phyloP scores from a whole-genome alignment of 2,329 filamentous ascomycete genomes.

The Didymella keratinophila region DNA sequence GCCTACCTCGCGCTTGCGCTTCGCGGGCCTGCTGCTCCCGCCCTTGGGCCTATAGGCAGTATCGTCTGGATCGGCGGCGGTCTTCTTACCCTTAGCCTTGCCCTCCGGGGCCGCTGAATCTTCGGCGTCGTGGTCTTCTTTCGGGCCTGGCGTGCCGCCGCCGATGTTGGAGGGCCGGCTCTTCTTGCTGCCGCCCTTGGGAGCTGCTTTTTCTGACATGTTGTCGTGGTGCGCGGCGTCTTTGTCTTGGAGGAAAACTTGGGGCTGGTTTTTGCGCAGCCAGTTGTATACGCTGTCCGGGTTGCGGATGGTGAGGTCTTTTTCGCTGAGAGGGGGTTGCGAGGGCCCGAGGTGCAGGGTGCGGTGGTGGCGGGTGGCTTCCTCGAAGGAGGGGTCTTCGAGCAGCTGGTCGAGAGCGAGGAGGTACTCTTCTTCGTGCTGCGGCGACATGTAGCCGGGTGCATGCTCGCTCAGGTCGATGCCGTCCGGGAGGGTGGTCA shows the following conservation, averaged over 20 bases:
- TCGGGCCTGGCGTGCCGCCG: slow-evolving; percentile 43
- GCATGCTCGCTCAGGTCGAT: slow-evolving; percentile 64
- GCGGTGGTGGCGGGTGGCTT: slow-evolving; percentile 51
- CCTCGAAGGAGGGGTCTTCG: slow-evolving; percentile 62
- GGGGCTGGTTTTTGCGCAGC: slow-evolving; percentile 84
- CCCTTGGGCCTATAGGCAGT: slow-evolving; percentile 59
- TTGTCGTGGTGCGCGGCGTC: slow-evolving; percentile 52
- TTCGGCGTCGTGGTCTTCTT: slow-evolving; percentile 53
- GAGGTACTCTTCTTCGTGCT: slow-evolving; percentile 78
- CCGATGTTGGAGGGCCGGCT: slow-evolving; percentile 47
- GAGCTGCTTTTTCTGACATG: slow-evolving; percentile 44
- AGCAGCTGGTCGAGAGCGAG: slow-evolving; percentile 67
- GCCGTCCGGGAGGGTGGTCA: slow-evolving; percentile 47
- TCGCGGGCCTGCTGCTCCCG: slow-evolving; percentile 52
- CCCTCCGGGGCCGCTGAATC: slow-evolving; percentile 48
- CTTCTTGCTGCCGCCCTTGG: slow-evolving; percentile 39
- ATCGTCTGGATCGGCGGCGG: slow-evolving; percentile 51
- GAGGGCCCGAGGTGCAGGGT: slow-evolving; percentile 52
- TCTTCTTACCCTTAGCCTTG: slow-evolving; percentile 40
- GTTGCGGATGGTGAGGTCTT: slow-evolving; percentile 71
- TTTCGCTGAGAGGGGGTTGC: slow-evolving; percentile 53
- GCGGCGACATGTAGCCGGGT: slow-evolving; percentile 71
- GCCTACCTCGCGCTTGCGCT: slow-evolving; percentile 55
- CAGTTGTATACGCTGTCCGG: slow-evolving; percentile 95
- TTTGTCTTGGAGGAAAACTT: slow-evolving; percentile 83